Evolutionary conservation across 2,329 filamentous ascomycete genomes (phyloP), one percentile per base, ranked within the genome.

Genomic region (Cladosporium phlei): DNA sequence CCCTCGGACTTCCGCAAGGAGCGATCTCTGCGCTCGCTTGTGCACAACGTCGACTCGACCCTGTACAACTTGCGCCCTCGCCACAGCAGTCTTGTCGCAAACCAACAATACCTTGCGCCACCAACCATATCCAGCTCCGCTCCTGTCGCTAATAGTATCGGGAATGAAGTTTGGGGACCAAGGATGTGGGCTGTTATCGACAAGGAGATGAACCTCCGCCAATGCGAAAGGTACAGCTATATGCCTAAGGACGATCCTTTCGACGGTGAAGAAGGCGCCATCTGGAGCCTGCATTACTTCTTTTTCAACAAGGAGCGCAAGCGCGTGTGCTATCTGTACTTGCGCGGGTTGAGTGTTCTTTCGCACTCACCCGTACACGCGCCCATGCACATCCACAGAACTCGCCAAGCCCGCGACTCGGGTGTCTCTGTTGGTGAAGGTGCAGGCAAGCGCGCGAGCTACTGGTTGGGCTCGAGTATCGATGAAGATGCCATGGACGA

Each of bases 221-320:
- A 94, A 56, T 98, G 93, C 69, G 85, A 83, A 47, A 82, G 91
- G 52, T 97, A 95, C 66, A 86, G 85, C 47, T 98, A 95, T 69
- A 80, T 85, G 42, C 93, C 93, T 0, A 84, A 88, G 30, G 87
- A 90, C 51, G 90, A 95, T 61, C 88, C 89, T 0, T 95, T 94
- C 59, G 85, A 90, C 58, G 89, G 89, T 53, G 90, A 95, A 52
- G 89, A 96, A 61, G 87, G 88, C 52, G 85, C 90, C 8, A 90
- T 98, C 52, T 98, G 91, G 91, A 89, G 87, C 39, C 77, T 90
- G 52, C 90, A 97, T 66, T 96, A 95, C 68, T 95, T 98, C 73
- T 95, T 97, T 67, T 97, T 96, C 77, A 96, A 95, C 74, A 91
- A 91, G 60, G 75, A 83, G 20, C 78, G 85, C 62, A 97, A 97